Evolutionary conservation across 495 filamentous ascomycete genomes (phyloP), one percentile per base, ranked within the genome.

Genomic region (Copromyces sp.): DNA sequence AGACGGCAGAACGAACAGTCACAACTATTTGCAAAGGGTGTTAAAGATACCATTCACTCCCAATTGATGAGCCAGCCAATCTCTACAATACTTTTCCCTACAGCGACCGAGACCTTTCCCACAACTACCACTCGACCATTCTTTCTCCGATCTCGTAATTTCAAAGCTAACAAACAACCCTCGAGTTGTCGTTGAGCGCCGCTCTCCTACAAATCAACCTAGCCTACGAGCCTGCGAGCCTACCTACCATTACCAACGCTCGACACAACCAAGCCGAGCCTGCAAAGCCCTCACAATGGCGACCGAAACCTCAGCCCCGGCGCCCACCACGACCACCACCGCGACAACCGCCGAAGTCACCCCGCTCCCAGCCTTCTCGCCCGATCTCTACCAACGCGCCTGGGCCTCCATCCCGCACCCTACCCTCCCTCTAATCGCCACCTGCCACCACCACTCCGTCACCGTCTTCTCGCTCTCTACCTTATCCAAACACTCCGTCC

Each of bases 401-500:
- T 99, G 95, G 95, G 86, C 89, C 47, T 90, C 93, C 53, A 84
- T 91, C 44, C 91, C 94, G 0, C 96, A 99, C 82, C 95, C 95
- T 1, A 89, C 88, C 35, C 90, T 95, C 38, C 95, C 95, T 2
- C 84, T 99, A 72, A 84, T 98, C 74, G 95, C 95, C 68, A 97
- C 95, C 72, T 89, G 92, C 80, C 94, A 92, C 84, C 88, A 91
- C 42, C 94, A 93, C 72, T 90, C 91, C 41, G 92, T 94, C 65
- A 93, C 92, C 69, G 85, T 99, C 74, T 96, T 95, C 86, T 95
- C 92, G 32, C 90, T 98, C 20, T 86, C 86, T 32, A 92, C 90
- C 75, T 92, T 96, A 79, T 88, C 87, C 11, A 86, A 92, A 24
- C 90, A 94, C 74, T 92, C 90, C 69, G 88, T 87, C 3, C 90